These are phyloP conservation scores for Trypanosoma caninum DNA, from an alignment of 208 protist species.

Conservation along the genomic window DNA sequence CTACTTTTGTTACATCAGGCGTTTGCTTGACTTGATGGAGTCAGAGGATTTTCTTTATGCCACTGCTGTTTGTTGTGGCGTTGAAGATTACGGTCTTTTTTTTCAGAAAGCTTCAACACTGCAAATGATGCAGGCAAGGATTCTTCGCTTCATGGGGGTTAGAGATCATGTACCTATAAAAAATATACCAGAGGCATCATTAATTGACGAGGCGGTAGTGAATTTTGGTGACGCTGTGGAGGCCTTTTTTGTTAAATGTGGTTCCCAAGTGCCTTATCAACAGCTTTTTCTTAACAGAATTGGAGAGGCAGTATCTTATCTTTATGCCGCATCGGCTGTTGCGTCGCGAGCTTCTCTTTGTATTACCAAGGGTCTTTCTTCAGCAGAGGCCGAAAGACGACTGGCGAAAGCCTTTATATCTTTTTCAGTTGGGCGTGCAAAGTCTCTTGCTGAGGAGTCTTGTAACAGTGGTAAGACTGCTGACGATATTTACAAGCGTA, in stretches of 20 bases:
- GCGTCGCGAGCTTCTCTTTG: slow-evolving; percentile 78
- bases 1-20: slow-evolving; percentile 41
- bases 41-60: slow-evolving; percentile 68
- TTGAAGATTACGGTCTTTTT: slow-evolving; percentile 79
- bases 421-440: slow-evolving; percentile 46
- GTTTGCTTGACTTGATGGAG: slow-evolving; percentile 66
- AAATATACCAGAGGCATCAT: slow-evolving; percentile 47
- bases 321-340: slow-evolving; percentile 78
- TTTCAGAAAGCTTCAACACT: slow-evolving; percentile 85
- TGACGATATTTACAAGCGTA: slow-evolving; percentile 81
- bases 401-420: slow-evolving; percentile 67
- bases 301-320: slow-evolving; percentile 66
- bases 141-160: slow-evolving; percentile 52
- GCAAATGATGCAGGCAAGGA: slow-evolving; percentile 75
- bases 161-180: slow-evolving; percentile 68
- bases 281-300: slow-evolving; percentile 81
- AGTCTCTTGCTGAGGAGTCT: slow-evolving; percentile 47
- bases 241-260: slow-evolving; percentile 72
- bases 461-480: slow-evolving; percentile 78
- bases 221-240: slow-evolving; percentile 83
- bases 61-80: slow-evolving; percentile 73
- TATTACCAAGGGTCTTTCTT: slow-evolving; percentile 57
- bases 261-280: slow-evolving; percentile 58
- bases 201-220: slow-evolving; percentile 72
- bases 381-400: slow-evolving; percentile 64